Base-by-base conservation (phyloP, 1,284 basidiomycete genomes). In the Leccinum angustisporum region DNA sequence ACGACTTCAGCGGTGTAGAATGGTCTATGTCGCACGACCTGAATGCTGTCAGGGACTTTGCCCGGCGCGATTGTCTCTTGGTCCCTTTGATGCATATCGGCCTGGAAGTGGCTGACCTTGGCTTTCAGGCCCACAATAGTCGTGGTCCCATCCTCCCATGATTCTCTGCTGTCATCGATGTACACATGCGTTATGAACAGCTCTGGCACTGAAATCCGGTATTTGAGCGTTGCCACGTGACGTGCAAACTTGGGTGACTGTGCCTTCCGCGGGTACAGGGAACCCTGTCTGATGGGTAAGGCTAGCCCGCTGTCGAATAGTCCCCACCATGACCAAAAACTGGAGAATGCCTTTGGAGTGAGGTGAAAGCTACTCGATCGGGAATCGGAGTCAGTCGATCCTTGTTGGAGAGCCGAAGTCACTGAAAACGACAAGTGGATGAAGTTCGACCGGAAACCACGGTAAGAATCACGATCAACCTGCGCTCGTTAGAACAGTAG, bases 1-100 rank as follows among this genome's bases (percentile, higher is more conserved):
- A 94, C 85, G 7, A 97, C 85, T 76, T 98, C 95, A 36, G 91
- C 91, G n/a, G 94, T 91, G 71, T 95, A 95, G 77, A 98, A 95
- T 2, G 92, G 87, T 74, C 97, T 98, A 76, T 92, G 91, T 25
- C 86, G 81, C 16, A 86, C 77, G 2, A 81, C 79, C 73, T 89
- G 89, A 27, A 77, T 78, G 11, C 80, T 79, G 46, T 80, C 76
- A 6, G 81, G 80, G 59, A 79, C 69, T 57, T 77, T 75, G 5
- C 82, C 84, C 14, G 80, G 77, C 6, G 84, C 81, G 1, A 82
- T 81, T 18, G 80, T 79, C 77, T 97, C 94, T 75, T 97, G 91
- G 66, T 93, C 90, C 59, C 95, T 84, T 76, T 98, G 95, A 74
- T 98, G 97, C 77, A 97, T 83, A 72, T 98, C 97, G 43, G 91